Percentiles rank a stretch among this genome's conserved stretches.
These are phyloP conservation scores for Ganoderma multipileum DNA, from an alignment of 1,284 basidiomycete species.

Conservation along the genomic window DNA sequence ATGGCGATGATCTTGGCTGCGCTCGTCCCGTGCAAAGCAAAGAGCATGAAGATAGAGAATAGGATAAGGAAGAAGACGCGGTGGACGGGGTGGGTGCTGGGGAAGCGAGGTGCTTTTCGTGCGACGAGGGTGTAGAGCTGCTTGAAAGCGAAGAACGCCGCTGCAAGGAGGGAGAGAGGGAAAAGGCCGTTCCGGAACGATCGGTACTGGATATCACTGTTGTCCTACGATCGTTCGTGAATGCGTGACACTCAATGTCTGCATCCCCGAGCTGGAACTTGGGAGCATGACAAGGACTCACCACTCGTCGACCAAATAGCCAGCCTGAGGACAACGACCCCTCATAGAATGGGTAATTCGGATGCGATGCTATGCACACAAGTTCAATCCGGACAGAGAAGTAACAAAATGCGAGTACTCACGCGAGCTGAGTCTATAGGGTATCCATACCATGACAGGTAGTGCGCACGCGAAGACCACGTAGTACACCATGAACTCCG, in stretches of 20 bases:
- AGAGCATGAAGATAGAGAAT: constrained; percentile 71
- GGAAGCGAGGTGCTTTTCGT: neutral
- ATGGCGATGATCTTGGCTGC: constrained; percentile 82
- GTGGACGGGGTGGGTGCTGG: constrained; percentile 22
- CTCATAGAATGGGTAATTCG: constrained; percentile 75
- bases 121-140: constrained; percentile 32
- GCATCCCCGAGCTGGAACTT: neutral
- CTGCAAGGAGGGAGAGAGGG: constrained; percentile 60
- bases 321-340: constrained; percentile 70
- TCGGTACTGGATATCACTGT: constrained; percentile 86
- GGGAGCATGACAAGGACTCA: constrained; percentile 46
- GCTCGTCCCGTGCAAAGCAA: constrained; percentile 89
- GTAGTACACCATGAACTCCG: constrained; percentile 86
- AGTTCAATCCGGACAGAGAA: neutral
- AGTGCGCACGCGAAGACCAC: constrained; percentile 68
- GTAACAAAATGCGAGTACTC: constrained; percentile 41
- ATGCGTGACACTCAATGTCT: neutral
- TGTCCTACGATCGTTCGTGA: constrained; percentile 62
- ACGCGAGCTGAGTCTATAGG: constrained; percentile 81
- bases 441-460: constrained; percentile 84
- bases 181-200: constrained; percentile 81
- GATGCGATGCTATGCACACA: constrained; percentile 62
- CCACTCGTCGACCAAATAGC: constrained; percentile 71
- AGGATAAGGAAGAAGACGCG: constrained; percentile 39
- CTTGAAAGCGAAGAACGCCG: constrained; percentile 55